Conservation (phyloP, 1,284 basidiomycete genomes). For the Ustilago curta region DNA sequence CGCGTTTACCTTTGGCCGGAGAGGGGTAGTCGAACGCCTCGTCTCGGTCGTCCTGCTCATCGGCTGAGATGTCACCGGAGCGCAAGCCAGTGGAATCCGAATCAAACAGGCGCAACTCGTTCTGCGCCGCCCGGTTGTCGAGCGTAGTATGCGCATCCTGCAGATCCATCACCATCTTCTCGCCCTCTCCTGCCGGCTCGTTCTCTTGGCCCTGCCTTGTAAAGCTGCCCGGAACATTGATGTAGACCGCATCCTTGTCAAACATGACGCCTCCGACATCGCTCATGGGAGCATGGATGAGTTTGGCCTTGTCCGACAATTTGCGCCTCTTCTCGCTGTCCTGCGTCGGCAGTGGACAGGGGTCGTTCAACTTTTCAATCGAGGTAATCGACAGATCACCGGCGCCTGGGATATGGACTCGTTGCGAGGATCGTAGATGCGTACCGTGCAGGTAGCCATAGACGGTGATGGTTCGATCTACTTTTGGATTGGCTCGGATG, state of each 20-base stretch:
- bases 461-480: constrained; percentile 88
- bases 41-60: constrained; percentile 7
- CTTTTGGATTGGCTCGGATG: constrained; percentile 85
- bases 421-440: constrained; percentile 75
- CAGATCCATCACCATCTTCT: constrained; percentile 95
- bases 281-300: constrained; percentile 98
- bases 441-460: constrained; percentile 87
- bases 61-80: constrained; percentile 10
- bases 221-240: constrained; percentile 96
- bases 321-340: constrained; percentile 93
- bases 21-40: constrained; percentile 14
- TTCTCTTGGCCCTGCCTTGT: constrained; percentile 74
- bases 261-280: constrained; percentile 97
- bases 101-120: constrained; percentile 86
- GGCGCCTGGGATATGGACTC: constrained; percentile 92
- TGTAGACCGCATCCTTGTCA: constrained; percentile 98
- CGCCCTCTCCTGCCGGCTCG: constrained; percentile 79
- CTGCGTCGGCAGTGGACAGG: constrained; percentile 90
- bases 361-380: constrained; percentile 84
- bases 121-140: constrained; percentile 82
- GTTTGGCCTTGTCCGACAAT: constrained; percentile 93
- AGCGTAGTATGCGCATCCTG: constrained; percentile 88
- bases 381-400: constrained; percentile 82
- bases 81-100: constrained; percentile 73
- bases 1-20: constrained; percentile 35